Conservation (phyloP, 768 basidiomycete species). For the Dentipellis fragilis region DNA sequence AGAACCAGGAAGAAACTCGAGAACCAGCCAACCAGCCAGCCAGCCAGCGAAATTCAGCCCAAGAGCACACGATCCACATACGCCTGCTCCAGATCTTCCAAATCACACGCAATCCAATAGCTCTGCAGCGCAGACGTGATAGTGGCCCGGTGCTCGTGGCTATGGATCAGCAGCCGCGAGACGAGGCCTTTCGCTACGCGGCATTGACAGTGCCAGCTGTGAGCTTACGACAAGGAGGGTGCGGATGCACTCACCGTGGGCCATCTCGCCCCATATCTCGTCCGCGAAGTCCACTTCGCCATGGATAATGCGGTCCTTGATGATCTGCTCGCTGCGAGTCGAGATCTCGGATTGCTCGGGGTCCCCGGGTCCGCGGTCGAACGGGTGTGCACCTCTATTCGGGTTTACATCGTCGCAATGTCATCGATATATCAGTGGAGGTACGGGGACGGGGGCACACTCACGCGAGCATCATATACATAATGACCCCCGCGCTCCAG, state of each 20-base stretch:
- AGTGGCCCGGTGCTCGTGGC: constrained; percentile 50
- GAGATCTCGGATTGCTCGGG: neutral
- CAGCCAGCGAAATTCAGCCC: too few species aligned
- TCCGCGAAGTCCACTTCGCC: constrained; percentile 31
- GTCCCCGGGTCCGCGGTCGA: constrained; percentile 40
- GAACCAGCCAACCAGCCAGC: neutral
- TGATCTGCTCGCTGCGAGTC: neutral
- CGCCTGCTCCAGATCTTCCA: constrained; percentile 46
- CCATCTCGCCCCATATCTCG: constrained; percentile 43
- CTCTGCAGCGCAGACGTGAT: constrained; percentile 50
- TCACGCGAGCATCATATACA: constrained; percentile 79
- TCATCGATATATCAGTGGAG: neutral
- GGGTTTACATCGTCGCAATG: neutral
- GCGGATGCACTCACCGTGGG: constrained; percentile 39
- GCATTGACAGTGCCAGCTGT: too few species aligned
- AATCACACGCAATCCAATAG: constrained; percentile 58
- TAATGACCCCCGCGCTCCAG: constrained; percentile 77
- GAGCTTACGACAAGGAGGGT: too few species aligned
- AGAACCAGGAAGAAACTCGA: neutral
- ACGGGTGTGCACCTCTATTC: constrained; percentile 64
- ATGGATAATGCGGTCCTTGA: neutral
- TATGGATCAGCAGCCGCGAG: constrained; percentile 46
- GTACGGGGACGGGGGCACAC: constrained; percentile 19
- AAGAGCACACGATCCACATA: constrained; percentile 54
- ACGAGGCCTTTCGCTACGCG: constrained; percentile 61